phyloP scores from a whole-genome alignment of 2,329 filamentous ascomycete species.

The Neonectria faginata region DNA sequence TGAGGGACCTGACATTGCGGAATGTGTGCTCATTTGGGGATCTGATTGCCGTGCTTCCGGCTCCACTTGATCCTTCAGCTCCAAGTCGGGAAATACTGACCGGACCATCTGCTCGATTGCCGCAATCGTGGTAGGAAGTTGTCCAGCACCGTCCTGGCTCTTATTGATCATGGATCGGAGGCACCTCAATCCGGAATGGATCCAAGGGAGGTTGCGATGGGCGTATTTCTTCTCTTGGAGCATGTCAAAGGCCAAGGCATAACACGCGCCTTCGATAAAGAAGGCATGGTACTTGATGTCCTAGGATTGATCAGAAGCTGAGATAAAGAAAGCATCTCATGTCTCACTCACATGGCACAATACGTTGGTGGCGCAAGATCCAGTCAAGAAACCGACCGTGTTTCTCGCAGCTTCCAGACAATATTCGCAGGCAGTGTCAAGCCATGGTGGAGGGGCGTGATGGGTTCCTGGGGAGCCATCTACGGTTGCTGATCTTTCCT shows the following conservation, averaged over 20 bases:
- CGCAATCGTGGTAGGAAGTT: constrained; percentile 41
- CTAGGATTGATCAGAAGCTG: constrained; percentile 41
- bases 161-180: constrained; percentile 51
- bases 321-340: too few relatives aligned
- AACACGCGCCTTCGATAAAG: constrained; percentile 56
- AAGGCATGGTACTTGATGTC: constrained; percentile 59
- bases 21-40: constrained; percentile 26
- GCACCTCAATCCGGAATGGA: constrained; percentile 52
- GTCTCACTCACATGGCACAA: constrained; percentile 52
- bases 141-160: constrained; percentile 34
- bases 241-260: constrained; percentile 57
- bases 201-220: constrained; percentile 55
- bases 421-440: constrained; percentile 58
- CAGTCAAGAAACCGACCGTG: constrained; percentile 55
- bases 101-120: constrained; percentile 48
- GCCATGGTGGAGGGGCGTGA: constrained; percentile 49
- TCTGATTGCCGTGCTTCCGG: constrained; percentile 33
- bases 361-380: constrained; percentile 54
- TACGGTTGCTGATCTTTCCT: constrained; percentile 41
- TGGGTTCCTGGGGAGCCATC: constrained; percentile 21
- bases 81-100: constrained; percentile 44
- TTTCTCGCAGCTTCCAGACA: constrained; percentile 55
- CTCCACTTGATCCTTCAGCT: constrained; percentile 39
- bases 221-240: constrained; percentile 53
- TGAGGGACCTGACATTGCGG: constrained; percentile 36